A percentile compares a stretch with the other conserved stretches of the same genome.
phyloP scores from a whole-genome alignment of 2,329 filamentous ascomycete species.

The Botrytis fragariae region DNA sequence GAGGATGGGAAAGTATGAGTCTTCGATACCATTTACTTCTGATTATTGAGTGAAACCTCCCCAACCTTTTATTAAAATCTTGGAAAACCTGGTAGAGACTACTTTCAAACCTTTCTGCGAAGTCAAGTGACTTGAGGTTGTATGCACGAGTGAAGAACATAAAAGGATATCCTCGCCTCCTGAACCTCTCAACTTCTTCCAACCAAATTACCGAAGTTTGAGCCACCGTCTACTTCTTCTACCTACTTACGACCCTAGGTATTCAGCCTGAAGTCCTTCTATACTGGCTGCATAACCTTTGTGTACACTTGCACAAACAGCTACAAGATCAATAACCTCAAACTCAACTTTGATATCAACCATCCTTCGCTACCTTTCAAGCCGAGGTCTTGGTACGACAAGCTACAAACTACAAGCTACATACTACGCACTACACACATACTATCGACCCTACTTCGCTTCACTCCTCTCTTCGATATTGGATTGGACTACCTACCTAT shows the following conservation, averaged over 20 bases:
- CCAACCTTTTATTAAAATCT: slow-evolving; percentile 6
- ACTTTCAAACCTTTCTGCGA: background rate
- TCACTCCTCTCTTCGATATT: background rate
- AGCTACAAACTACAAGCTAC: background rate
- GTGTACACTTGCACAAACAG: slow-evolving; percentile 3
- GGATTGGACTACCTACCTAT: background rate
- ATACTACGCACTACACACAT: background rate
- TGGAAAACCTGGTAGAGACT: slow-evolving; percentile 17
- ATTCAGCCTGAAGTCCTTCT: background rate
- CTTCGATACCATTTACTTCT: slow-evolving; percentile 2
- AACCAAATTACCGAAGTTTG: background rate
- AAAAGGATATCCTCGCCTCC: slow-evolving; percentile 22
- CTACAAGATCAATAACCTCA: background rate
- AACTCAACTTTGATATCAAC: background rate
- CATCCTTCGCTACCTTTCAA: background rate
- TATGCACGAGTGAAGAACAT: slow-evolving; percentile 20
- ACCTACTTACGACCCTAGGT: background rate
- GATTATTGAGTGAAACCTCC: slow-evolving; percentile 13
- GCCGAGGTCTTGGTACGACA: background rate
- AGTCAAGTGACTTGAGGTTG: slow-evolving; percentile 21
- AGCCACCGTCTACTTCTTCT: slow-evolving; percentile 4
- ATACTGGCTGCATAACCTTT: slow-evolving; percentile 2
- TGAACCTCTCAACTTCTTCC: slow-evolving; percentile 15
- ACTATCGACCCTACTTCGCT: background rate
- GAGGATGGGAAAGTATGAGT: slow-evolving; percentile 12